These are phyloP conservation scores for Solanum raphanifolium DNA, from an alignment of 257 asterid species.

Conservation along the genomic window DNA sequence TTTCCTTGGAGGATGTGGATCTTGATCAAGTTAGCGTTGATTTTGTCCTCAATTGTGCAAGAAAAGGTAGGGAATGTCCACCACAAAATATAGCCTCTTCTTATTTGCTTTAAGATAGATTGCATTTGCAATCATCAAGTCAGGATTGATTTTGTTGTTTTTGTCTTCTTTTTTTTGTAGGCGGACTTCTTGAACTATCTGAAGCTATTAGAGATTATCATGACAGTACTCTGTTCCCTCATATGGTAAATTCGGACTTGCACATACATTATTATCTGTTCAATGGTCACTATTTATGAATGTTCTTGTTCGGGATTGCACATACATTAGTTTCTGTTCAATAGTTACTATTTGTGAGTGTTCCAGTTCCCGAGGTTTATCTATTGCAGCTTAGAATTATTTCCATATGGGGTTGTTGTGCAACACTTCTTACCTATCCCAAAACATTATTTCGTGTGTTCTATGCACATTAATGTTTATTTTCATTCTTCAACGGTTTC, in stretches of 20 bases:
- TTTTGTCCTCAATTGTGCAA: slow-evolving; percentile 73
- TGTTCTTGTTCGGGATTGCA: not conserved
- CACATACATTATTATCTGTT: not conserved
- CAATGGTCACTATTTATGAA: not conserved
- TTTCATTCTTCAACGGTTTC: slow-evolving; percentile 2
- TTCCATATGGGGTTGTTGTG: not conserved
- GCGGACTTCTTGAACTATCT: slow-evolving; percentile 81
- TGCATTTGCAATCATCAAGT: not conserved
- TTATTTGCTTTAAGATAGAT: not conserved
- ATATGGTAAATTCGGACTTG: slow-evolving; percentile 46
- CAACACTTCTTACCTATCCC: not conserved
- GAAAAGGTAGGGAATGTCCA: slow-evolving; percentile 50
- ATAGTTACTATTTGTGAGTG: not conserved
- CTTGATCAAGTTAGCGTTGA: slow-evolving; percentile 97
- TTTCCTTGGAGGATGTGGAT: slow-evolving; percentile 92
- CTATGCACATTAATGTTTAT: not conserved
- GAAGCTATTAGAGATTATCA: slow-evolving; percentile 95
- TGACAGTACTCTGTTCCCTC: slow-evolving; percentile 71
- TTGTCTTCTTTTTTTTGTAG: slow-evolving; percentile 23
- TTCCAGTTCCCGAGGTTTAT: not conserved
- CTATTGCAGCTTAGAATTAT: not conserved
- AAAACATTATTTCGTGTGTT: not conserved
- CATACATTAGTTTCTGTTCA: not conserved
- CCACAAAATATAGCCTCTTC: not conserved
- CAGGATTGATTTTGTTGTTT: not conserved